Evolutionary conservation across 805 yeast genomes (phyloP).

Genomic region (Kurtzmaniella cleridarum): DNA sequence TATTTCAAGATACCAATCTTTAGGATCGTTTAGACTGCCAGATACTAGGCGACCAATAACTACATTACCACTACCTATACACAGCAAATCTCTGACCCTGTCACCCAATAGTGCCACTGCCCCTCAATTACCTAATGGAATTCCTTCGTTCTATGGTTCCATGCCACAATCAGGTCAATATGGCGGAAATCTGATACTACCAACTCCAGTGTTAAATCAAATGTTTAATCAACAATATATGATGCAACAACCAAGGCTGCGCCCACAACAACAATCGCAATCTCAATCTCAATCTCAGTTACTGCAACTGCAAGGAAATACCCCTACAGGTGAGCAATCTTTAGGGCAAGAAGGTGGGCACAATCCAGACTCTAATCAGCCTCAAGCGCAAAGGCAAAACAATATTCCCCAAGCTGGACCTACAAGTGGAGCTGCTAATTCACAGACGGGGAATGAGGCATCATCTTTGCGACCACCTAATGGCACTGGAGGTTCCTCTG

Average conservation of each 20-base stretch:
- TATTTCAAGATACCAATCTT: conserved; percentile 13
- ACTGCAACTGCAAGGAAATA: conserved; percentile 8
- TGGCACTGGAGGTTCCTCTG: conserved; percentile 10
- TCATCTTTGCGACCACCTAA: conserved; percentile 26
- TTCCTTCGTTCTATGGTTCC: conserved; percentile 17
- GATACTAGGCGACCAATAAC: conserved; percentile 25
- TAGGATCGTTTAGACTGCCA: conserved; percentile 23
- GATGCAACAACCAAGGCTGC: conserved; percentile 10
- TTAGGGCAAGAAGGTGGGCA: conserved; percentile 19
- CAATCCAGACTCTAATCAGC: conserved; percentile 20
- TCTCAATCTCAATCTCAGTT: conserved; percentile 12
- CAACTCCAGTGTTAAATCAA: conserved; percentile 33
- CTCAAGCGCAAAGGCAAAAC: conserved; percentile 16
- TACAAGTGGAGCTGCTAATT: conserved; percentile 9
- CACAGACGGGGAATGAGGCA: conserved; percentile 19
- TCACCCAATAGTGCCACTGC: conserved; percentile 37
- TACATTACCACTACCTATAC: conserved; percentile 30
- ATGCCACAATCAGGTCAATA: conserved; percentile 23
- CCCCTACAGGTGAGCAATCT: conserved; percentile 9
- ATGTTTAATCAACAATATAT: conserved; percentile 20
- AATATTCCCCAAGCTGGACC: not conserved
- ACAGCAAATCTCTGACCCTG: conserved; percentile 33
- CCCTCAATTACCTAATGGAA: conserved; percentile 28
- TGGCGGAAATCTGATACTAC: conserved; percentile 16
- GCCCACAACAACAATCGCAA: conserved; percentile 11